Base-by-base conservation (phyloP, 2,329 filamentous ascomycete species). In the Diaporthe batatas region DNA sequence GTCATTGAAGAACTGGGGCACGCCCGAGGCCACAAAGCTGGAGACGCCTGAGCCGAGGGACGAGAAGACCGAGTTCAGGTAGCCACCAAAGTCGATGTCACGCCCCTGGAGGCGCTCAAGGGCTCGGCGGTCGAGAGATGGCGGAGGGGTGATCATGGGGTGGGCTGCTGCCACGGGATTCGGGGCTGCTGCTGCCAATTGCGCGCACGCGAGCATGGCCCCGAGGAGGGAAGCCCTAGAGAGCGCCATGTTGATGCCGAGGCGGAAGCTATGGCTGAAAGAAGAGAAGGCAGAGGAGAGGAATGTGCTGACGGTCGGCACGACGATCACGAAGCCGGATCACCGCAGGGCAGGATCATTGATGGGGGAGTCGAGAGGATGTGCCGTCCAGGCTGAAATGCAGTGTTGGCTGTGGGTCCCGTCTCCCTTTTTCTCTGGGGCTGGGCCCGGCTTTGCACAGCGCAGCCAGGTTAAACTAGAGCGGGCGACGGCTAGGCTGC, bases 1-100 rank as follows among this genome's bases (percentile, higher is more conserved):
- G 76, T 87, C 86, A 71, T 91, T 87, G 80, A 92, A 93, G 83
- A 88, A 94, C 72, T 92, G 87, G 1, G 92, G 90, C 1, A 94
- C 85, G 29, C 91, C 91, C 2, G 88, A 90, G 2, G 88, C 87
- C 51, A 92, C 86, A 73, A 89, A 91, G 16, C 86, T 88, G 16
- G 90, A 89, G 47, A 91, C 83, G 32, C 85, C 84, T 57, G 86
- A 88, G 51, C 88, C 89, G 1, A 92, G 78, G 11, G 81, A 82
- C 59, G 83, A 84, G 54, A 89, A 82, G 8, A 88, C 79, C 58
- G 89, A 82, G 68, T 85, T 81, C 74, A 88, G 83, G 73, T 90
- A 85, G 75, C 86, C 86, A 57, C 84, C 83, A 12, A 89, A 81
- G 70, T 87, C 81, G 68, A 74, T 55, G 6, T 67, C 59, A 25